phyloP scores from a whole-genome alignment of 148 eudicot genomes.

The Rhododendron ovatum region DNA sequence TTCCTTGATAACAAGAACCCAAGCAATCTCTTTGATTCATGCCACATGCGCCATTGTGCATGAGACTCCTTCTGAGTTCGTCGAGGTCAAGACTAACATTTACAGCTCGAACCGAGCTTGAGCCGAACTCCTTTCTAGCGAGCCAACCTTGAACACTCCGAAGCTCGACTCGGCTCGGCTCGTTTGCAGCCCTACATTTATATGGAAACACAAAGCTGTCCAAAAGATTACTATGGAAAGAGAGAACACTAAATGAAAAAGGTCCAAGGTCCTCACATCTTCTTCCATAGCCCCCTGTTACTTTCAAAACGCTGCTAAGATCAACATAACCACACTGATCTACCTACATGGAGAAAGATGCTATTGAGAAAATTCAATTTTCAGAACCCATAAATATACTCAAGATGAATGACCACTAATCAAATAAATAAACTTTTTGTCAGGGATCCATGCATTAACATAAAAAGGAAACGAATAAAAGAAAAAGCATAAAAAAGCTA shows the following conservation, averaged over 20 bases:
- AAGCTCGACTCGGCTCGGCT: too few relatives aligned
- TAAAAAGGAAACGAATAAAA: background rate
- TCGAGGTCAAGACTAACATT: too few relatives aligned
- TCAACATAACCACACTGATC: constrained; percentile 35
- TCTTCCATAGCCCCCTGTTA: background rate
- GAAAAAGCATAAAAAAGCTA: background rate
- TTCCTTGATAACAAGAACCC: too few relatives aligned
- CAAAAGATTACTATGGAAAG: background rate
- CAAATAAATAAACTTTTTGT: background rate
- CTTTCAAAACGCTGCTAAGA: background rate
- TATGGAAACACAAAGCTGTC: background rate
- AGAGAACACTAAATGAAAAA: background rate
- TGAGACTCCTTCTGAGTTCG: too few relatives aligned
- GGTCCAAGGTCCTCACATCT: background rate
- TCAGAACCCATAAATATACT: background rate
- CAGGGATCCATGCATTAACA: background rate
- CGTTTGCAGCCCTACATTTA: background rate
- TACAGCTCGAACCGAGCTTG: too few relatives aligned
- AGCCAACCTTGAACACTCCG: too few relatives aligned
- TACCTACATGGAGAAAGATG: constrained; percentile 31
- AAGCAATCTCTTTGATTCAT: too few relatives aligned
- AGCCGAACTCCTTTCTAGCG: too few relatives aligned
- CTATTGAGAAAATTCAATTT: background rate
- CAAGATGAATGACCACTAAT: background rate
- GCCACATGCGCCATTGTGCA: too few relatives aligned